Conservation (phyloP, 2,329 filamentous ascomycete genomes). For the Chrysosphaeria jannelii region DNA sequence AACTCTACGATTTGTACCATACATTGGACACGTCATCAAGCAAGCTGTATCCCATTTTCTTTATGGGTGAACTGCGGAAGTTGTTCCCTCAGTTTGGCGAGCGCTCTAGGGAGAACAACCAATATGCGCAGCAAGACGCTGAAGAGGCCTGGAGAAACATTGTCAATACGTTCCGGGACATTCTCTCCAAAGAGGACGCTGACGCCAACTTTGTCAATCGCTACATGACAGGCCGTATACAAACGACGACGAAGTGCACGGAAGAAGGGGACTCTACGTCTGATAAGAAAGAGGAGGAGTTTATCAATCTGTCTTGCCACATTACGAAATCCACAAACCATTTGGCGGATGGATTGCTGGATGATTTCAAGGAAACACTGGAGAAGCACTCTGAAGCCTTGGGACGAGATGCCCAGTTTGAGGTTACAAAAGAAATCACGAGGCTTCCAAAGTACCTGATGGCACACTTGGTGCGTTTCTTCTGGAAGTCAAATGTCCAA, state of each 20-base stretch:
- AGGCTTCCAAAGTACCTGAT: constrained; percentile 84
- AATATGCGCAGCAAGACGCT: constrained; percentile 91
- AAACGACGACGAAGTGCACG: constrained; percentile 53
- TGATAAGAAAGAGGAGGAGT: constrained; percentile 45
- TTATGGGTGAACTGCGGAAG: constrained; percentile 49
- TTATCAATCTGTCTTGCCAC: constrained; percentile 88
- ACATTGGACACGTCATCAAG: constrained; percentile 45
- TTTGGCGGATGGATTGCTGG: constrained; percentile 59
- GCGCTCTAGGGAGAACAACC: constrained; percentile 48
- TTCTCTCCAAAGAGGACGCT: constrained; percentile 27
- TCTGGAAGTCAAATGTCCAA: constrained; percentile 82
- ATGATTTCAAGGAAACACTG: constrained; percentile 59
- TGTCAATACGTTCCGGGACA: constrained; percentile 50
- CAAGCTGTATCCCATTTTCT: too few relatives aligned
- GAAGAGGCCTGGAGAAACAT: constrained; percentile 98
- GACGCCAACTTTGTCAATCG: constrained; percentile 56
- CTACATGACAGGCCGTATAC: constrained; percentile 63
- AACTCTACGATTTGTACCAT: constrained; percentile 62
- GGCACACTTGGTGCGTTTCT: constrained; percentile 93
- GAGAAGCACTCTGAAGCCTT: constrained; percentile 65
- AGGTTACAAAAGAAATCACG: constrained; percentile 69
- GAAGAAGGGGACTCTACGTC: constrained; percentile 41
- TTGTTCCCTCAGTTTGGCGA: constrained; percentile 85
- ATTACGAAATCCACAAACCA: constrained; percentile 74
- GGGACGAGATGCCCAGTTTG: constrained; percentile 55